Evolutionary conservation across 73 alveolate genomes (phyloP).

Genomic region (Symbiodinium pilosum): DNA sequence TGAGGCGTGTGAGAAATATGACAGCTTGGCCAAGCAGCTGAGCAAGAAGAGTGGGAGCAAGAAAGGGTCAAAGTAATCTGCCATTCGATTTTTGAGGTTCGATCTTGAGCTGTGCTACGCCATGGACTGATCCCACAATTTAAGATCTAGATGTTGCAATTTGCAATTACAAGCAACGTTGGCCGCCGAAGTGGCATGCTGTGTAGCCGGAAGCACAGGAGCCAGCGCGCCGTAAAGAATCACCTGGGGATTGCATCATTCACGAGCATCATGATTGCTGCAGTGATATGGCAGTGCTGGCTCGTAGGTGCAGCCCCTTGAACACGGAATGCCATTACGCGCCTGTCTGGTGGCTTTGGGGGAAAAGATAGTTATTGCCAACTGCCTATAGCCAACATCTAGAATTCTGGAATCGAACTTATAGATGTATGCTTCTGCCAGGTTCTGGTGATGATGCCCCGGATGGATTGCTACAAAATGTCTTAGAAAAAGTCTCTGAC

Average conservation of each 20-base stretch:
- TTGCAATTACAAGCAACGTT: background rate
- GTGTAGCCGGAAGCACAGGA: background rate
- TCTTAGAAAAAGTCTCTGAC: background rate
- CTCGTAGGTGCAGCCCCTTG: background rate
- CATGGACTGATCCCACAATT: background rate
- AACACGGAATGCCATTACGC: background rate
- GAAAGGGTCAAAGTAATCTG: background rate
- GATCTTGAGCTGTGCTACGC: background rate
- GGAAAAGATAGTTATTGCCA: background rate
- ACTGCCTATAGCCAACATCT: background rate
- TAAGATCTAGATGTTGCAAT: background rate
- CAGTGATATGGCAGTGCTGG: background rate
- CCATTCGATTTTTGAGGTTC: background rate
- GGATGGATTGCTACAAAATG: background rate
- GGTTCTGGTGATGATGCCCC: background rate
- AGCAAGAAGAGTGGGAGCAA: background rate
- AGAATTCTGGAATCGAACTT: background rate
- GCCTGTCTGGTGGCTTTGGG: too few species aligned
- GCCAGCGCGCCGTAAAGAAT: too few species aligned
- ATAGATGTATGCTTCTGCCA: background rate
- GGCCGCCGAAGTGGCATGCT: background rate
- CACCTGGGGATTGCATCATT: background rate
- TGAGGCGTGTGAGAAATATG: background rate
- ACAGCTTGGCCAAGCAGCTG: background rate
- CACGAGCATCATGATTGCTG: background rate